Base-by-base conservation (phyloP, 1,284 basidiomycete species). In the Puccinia horiana region DNA sequence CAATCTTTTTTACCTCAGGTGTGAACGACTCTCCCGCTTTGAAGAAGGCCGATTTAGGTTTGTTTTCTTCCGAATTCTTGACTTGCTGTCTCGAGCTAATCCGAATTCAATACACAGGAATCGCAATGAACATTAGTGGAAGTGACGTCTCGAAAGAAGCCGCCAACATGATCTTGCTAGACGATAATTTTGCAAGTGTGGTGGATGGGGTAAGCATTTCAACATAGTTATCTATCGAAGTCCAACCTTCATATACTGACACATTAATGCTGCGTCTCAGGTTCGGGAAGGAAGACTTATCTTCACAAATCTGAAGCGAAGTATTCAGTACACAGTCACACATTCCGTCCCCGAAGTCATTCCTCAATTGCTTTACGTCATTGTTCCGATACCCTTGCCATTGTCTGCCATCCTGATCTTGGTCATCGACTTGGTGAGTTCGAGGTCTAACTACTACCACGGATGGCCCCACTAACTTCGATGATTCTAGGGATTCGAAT, bases 81-180 rank as follows among this genome's bases (percentile, higher is more conserved):
- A 35, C 26, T 52, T 0, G 3, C 47, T 47, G 40, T 14, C 65
- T 49, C 61, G 18, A 72, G 29, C 49, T 75, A 37, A 56, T 4
- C 1, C 20, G 1, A 20, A 8, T 58, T 56, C 9, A n/a, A 26
- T 35, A 42, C 54, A 4, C 47, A 82, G 92, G 92, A 69, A 92
- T 92, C 85, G 91, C 92, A 0, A 92, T 92, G 91, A 91, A 91
- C 84, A 90, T 92, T 54, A 91, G 91, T 49, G 91, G 91, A 26
- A 91, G 91, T 4, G 91, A 92, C 84, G 91, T 92, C 20, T 91
- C 91, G 0, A 92, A 92, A 85, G 91, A 92, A 85, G 91, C 91
- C 14, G 91, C 91, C 0, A 90, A 92, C 85, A 92, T 92, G 91
- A 91, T 92, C 83, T 87, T 92, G 6, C 88, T 92, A 12, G 90